Percentiles rank a stretch among this genome's conserved stretches.
phyloP scores from a whole-genome alignment of 257 asterid genomes.

The Galeopsis tetrahit region DNA sequence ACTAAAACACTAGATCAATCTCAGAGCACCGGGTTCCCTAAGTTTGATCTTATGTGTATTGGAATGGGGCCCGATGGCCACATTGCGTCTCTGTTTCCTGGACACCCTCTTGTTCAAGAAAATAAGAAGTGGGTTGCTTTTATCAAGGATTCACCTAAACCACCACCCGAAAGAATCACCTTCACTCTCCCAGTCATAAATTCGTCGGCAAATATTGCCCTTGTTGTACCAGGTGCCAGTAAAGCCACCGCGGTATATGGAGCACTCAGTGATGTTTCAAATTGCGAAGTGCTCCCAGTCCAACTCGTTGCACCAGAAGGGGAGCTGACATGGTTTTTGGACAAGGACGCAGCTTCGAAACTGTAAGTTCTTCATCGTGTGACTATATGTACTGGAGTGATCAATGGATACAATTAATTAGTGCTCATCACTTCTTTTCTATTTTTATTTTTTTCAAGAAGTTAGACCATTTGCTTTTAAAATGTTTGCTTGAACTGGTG shows the following conservation, averaged over 20 bases:
- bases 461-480: no score
- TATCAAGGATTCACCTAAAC: slow-evolving; percentile 92
- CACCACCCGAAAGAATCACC: slow-evolving; percentile 89
- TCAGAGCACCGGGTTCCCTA: slow-evolving; percentile 63
- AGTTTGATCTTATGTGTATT: slow-evolving; percentile 84
- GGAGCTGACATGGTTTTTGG: slow-evolving; percentile 81
- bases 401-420: no score
- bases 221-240: slow-evolving; percentile 76
- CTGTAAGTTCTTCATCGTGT: slow-evolving; percentile 39
- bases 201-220: slow-evolving; percentile 75
- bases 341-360: slow-evolving; percentile 88
- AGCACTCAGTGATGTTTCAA: slow-evolving; percentile 58
- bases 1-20: slow-evolving; percentile 56
- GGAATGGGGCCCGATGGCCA: slow-evolving; percentile 99
- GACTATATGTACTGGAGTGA: neutral
- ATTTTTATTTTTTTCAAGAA: no score
- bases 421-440: no score
- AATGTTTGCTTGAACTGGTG: no score
- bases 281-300: slow-evolving; percentile 69
- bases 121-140: slow-evolving; percentile 79
- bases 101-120: slow-evolving; percentile 76
- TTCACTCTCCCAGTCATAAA: slow-evolving; percentile 89
- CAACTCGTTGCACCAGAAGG: slow-evolving; percentile 81
- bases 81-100: slow-evolving; percentile 88
- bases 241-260: slow-evolving; percentile 65